phyloP scores from a whole-genome alignment of 169 alveolate species.

The Plasmodium falciparum region DNA sequence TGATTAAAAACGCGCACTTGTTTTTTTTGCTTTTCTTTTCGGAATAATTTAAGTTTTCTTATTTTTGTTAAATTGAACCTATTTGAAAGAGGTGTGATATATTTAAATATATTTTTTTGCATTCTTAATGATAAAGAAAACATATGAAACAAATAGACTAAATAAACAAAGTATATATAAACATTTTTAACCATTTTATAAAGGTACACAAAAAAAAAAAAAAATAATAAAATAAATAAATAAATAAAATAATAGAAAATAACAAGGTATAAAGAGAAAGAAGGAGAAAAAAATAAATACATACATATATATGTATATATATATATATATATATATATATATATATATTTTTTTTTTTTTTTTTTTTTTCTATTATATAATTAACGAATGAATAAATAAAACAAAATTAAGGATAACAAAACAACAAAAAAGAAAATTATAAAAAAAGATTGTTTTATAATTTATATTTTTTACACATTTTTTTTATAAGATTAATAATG shows the following conservation, averaged over 20 bases:
- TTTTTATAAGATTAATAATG: too few species aligned
- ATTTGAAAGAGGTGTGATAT: constrained; percentile 73
- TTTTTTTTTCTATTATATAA: background rate
- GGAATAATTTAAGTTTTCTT: constrained; percentile 23
- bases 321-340: background rate
- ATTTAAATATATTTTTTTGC: constrained; percentile 75
- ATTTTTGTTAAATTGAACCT: constrained; percentile 48
- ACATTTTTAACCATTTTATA: constrained; percentile 74
- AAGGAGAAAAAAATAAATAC: background rate
- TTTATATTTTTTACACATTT: too few species aligned
- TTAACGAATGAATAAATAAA: background rate
- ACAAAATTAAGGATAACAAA: background rate
- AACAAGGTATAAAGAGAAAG: background rate
- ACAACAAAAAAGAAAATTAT: background rate
- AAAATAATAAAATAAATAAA: constrained; percentile 4
- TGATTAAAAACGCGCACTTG: constrained; percentile 49
- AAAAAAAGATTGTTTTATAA: too few species aligned
- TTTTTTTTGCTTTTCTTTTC: constrained; percentile 49
- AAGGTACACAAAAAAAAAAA: background rate
- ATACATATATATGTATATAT: background rate
- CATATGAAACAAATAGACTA: constrained; percentile 46
- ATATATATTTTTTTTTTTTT: too few species aligned
- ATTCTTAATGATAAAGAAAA: constrained; percentile 71
- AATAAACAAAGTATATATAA: constrained; percentile 37
- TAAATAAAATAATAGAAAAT: background rate